Percentiles rank a stretch among this genome's conserved stretches.
Evolutionary conservation across 2,329 filamentous ascomycete species (phyloP).

Genomic region (Rasamsonia emersonii): DNA sequence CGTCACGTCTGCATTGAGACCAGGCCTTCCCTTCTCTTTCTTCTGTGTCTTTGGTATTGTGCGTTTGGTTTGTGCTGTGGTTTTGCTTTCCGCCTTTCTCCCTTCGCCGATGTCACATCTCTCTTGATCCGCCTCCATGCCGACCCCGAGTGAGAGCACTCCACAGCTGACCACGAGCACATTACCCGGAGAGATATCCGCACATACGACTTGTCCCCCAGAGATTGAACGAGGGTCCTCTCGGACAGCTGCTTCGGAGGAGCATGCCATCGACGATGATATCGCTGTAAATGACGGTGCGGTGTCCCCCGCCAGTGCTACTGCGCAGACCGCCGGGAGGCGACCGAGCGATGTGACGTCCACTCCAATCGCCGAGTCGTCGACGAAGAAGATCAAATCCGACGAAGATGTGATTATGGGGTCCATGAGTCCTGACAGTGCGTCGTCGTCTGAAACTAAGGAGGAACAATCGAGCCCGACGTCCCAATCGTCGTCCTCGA

Average conservation of each 20-base stretch:
- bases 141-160: conserved; percentile 40
- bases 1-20: too few relatives aligned
- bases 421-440: conserved; percentile 24
- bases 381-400: conserved; percentile 18
- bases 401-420: conserved; percentile 24
- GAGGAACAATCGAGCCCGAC: conserved; percentile 24
- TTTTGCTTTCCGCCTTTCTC: conserved; percentile 16
- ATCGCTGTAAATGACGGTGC: conserved; percentile 21
- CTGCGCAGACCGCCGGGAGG: conserved; percentile 13
- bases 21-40: conserved; percentile 8
- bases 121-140: conserved; percentile 39
- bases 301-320: conserved; percentile 17
- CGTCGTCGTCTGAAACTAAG: conserved; percentile 30
- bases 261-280: conserved; percentile 10
- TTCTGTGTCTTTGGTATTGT: conserved; percentile 6
- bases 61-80: conserved; percentile 8
- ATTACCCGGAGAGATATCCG: conserved; percentile 36
- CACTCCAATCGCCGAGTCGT: conserved; percentile 9
- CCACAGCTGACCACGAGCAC: conserved; percentile 33
- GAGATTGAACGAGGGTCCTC: conserved; percentile 29
- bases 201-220: conserved; percentile 43
- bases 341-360: conserved; percentile 15
- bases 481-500: conserved; percentile 20
- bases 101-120: conserved; percentile 29
- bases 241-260: conserved; percentile 25